Evolutionary conservation across 2,329 filamentous ascomycete species (phyloP).

Genomic region (Paramyrothecium sp.): DNA sequence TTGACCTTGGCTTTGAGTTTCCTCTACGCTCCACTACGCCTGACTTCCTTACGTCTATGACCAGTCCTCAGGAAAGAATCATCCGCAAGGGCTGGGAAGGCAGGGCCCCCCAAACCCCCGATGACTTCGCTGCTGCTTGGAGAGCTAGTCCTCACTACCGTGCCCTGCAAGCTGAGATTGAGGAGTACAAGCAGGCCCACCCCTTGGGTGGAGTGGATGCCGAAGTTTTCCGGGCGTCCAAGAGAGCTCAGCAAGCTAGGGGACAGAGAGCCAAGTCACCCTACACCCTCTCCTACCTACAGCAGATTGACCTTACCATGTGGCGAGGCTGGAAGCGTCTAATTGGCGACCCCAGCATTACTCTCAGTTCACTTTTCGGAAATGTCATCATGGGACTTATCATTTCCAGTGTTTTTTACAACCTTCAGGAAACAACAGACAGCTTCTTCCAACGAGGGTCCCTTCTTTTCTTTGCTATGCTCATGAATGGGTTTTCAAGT

Average conservation of each 20-base stretch:
- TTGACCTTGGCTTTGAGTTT: conserved; percentile 58
- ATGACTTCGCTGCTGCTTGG: conserved; percentile 34
- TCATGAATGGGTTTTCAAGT: conserved; percentile 45
- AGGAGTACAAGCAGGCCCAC: conserved; percentile 30
- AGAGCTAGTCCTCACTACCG: conserved; percentile 15
- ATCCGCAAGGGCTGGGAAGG: conserved; percentile 25
- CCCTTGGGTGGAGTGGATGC: conserved; percentile 8
- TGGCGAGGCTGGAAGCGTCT: conserved; percentile 35
- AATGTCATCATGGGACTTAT: conserved; percentile 48
- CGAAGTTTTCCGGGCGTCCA: conserved; percentile 13
- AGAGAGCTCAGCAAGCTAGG: conserved; percentile 15
- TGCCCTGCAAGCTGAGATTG: conserved; percentile 7
- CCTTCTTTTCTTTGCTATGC: conserved; percentile 48
- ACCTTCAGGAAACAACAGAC: conserved; percentile 36
- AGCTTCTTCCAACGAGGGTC: conserved; percentile 44
- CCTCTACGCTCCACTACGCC: conserved; percentile 59
- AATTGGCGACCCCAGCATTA: conserved; percentile 20
- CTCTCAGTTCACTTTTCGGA: conserved; percentile 16
- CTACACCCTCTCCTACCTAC: conserved; percentile 43
- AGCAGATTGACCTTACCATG: conserved; percentile 41
- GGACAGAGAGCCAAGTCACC: conserved; percentile 42
- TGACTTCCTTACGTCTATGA: conserved; percentile 60
- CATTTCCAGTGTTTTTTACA: conserved; percentile 51
- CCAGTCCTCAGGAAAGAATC: conserved; percentile 29
- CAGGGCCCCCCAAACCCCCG: conserved; percentile 26